Evolutionary conservation across 2,329 filamentous ascomycete genomes (phyloP).

Genomic region (Exophiala oligosperma): DNA sequence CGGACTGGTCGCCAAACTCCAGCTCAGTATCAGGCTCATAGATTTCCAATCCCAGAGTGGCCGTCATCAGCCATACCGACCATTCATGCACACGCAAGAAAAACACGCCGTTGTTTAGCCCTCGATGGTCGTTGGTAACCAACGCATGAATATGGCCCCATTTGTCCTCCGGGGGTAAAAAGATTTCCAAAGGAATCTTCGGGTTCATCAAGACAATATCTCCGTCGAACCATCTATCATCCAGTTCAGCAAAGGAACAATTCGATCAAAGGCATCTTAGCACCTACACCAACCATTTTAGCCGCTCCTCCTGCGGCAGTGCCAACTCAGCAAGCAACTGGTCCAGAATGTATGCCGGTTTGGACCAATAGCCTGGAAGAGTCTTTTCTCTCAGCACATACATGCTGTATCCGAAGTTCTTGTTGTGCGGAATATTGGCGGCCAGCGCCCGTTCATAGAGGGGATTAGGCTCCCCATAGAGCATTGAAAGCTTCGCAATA

Average conservation of each 20-base stretch:
- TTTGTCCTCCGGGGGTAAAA: slow-evolving; percentile 35
- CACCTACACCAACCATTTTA: slow-evolving; percentile 37
- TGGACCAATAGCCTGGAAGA: slow-evolving; percentile 20
- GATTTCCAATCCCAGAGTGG: slow-evolving; percentile 31
- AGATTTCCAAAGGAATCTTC: slow-evolving; percentile 36
- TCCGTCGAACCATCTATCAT: slow-evolving; percentile 38
- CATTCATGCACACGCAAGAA: slow-evolving; percentile 38
- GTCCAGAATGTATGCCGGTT: slow-evolving; percentile 30
- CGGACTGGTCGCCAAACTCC: slow-evolving; percentile 28
- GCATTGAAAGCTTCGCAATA: slow-evolving; percentile 38
- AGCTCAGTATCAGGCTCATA: slow-evolving; percentile 30
- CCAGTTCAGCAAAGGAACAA: slow-evolving; percentile 20
- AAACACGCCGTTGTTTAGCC: slow-evolving; percentile 39
- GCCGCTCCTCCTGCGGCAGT: slow-evolving; percentile 33
- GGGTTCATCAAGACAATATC: slow-evolving; percentile 39
- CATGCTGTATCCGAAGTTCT: slow-evolving; percentile 38
- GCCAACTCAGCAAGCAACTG: slow-evolving; percentile 36
- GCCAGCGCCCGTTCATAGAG: slow-evolving; percentile 40
- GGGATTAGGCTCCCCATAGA: slow-evolving; percentile 36
- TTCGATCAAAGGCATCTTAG: not conserved
- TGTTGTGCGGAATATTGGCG: slow-evolving; percentile 37
- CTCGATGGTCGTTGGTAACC: slow-evolving; percentile 35
- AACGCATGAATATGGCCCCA: slow-evolving; percentile 35
- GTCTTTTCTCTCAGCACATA: slow-evolving; percentile 33
- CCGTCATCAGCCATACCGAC: slow-evolving; percentile 36